Evolutionary conservation across 179 eudicot genomes (phyloP).

Genomic region (Silene coronaria): DNA sequence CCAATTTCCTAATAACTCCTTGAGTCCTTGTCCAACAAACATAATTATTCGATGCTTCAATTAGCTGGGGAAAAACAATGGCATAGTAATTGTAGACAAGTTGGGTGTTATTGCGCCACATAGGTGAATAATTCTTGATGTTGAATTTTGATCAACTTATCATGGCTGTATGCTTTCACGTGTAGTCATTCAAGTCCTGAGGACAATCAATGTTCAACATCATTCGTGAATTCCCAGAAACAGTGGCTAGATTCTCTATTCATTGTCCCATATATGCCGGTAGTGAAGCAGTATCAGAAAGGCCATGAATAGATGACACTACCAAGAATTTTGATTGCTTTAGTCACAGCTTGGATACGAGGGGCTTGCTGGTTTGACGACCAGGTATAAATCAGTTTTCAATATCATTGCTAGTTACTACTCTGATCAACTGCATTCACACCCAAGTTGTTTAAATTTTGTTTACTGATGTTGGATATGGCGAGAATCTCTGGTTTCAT

Average conservation of each 20-base stretch:
- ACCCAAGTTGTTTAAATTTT: too few relatives aligned
- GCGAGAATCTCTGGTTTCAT: neutral
- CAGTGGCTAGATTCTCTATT: slow-evolving; percentile 73
- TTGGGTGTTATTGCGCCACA: too few relatives aligned
- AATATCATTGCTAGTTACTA: too few relatives aligned
- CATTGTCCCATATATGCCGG: slow-evolving; percentile 81
- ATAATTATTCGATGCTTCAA: too few relatives aligned
- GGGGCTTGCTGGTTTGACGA: slow-evolving; percentile 94
- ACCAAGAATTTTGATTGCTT: slow-evolving; percentile 85
- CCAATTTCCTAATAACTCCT: too few relatives aligned
- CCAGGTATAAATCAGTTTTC: slow-evolving; percentile 42
- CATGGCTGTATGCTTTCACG: slow-evolving; percentile 5
- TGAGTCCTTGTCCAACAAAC: too few relatives aligned
- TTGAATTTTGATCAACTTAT: neutral
- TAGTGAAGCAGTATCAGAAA: slow-evolving; percentile 87
- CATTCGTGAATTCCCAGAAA: slow-evolving; percentile 94
- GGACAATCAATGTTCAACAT: slow-evolving; percentile 91
- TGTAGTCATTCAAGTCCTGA: slow-evolving; percentile 85
- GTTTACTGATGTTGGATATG: too few relatives aligned
- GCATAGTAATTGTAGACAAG: too few relatives aligned
- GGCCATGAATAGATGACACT: slow-evolving; percentile 89
- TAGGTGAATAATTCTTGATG: too few relatives aligned
- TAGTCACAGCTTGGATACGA: slow-evolving; percentile 86
- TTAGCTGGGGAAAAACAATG: too few relatives aligned
- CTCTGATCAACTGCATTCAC: too few relatives aligned